Conservation (phyloP, 2,329 filamentous ascomycete species). For the Emmonsiellopsis sp. region DNA sequence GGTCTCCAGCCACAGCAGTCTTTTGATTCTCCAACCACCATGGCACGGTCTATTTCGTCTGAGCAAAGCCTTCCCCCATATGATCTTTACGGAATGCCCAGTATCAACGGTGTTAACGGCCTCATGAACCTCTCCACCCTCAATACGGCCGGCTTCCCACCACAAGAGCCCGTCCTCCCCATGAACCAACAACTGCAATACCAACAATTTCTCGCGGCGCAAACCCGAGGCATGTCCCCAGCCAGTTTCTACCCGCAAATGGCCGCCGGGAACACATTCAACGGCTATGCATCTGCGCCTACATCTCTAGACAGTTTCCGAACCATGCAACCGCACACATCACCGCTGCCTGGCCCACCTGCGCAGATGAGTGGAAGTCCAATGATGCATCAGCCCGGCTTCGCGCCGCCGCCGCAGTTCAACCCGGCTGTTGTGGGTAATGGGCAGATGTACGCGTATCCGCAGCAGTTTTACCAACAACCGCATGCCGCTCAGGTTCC, state of each 20-base stretch:
- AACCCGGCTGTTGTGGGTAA: conserved; percentile 32
- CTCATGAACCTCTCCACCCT: conserved; percentile 2
- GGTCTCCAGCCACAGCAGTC: conserved; percentile 22
- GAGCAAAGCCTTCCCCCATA: conserved; percentile 28
- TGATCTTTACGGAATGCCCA: conserved; percentile 29
- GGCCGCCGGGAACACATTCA: conserved; percentile 30
- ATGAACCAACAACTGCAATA: conserved; percentile 47
- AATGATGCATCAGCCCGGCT: conserved; percentile 41
- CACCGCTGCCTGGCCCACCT: conserved; percentile 25
- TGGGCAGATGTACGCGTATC: conserved; percentile 40
- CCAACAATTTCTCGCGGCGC: conserved; percentile 43
- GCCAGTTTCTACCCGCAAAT: conserved; percentile 38
- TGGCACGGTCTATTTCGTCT: conserved; percentile 23
- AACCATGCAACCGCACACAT: conserved; percentile 28
- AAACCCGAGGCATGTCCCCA: conserved; percentile 33
- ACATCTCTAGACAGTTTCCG: conserved; percentile 33
- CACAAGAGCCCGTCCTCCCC: conserved; percentile 30
- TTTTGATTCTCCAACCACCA: conserved; percentile 22
- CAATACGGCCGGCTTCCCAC: conserved; percentile 19
- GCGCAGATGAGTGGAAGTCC: conserved; percentile 29
- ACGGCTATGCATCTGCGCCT: conserved; percentile 29
- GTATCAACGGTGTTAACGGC: conserved; percentile 23
- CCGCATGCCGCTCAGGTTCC: conserved; percentile 35
- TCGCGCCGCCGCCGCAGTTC: conserved; percentile 33
- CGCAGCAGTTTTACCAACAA: conserved; percentile 32